Evolutionary conservation across 2,329 filamentous ascomycete species (phyloP).

Genomic region (Ceratocystis destructans): DNA sequence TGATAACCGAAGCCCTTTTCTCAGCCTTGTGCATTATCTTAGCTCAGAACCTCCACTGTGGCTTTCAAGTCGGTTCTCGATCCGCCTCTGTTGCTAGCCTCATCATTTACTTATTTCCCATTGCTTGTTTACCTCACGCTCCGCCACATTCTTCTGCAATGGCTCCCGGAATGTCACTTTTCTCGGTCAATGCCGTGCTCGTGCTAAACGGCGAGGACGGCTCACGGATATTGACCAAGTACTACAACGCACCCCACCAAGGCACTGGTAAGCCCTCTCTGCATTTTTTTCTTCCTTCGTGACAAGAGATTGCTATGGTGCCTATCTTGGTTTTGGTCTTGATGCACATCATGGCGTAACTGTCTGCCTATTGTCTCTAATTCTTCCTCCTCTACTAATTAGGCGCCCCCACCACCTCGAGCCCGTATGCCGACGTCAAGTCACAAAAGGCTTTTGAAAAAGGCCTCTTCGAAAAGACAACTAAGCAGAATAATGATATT

Average conservation of each 20-base stretch:
- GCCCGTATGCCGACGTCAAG: slow-evolving; percentile 78
- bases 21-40: slow-evolving; percentile 1
- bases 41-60: too few relatives aligned
- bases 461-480: slow-evolving; percentile 86
- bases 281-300: too few relatives aligned
- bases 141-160: slow-evolving; percentile 30
- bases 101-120: background rate
- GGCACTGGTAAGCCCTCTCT: slow-evolving; percentile 24
- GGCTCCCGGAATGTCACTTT: slow-evolving; percentile 62
- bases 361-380: background rate
- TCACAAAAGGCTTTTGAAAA: slow-evolving; percentile 96
- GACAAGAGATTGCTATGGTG: too few relatives aligned
- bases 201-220: slow-evolving; percentile 77
- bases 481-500: slow-evolving; percentile 89
- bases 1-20: background rate
- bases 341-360: background rate
- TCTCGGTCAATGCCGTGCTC: slow-evolving; percentile 63
- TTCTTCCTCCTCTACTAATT: background rate
- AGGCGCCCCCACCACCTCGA: slow-evolving; percentile 30
- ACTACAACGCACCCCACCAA: slow-evolving; percentile 56
- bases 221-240: slow-evolving; percentile 85
- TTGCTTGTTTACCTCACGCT: background rate
- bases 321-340: background rate
- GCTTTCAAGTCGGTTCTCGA: background rate
- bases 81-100: slow-evolving; percentile 1